Conservation (phyloP, 345 rosid genomes). For the Melastoma malabathricum region DNA sequence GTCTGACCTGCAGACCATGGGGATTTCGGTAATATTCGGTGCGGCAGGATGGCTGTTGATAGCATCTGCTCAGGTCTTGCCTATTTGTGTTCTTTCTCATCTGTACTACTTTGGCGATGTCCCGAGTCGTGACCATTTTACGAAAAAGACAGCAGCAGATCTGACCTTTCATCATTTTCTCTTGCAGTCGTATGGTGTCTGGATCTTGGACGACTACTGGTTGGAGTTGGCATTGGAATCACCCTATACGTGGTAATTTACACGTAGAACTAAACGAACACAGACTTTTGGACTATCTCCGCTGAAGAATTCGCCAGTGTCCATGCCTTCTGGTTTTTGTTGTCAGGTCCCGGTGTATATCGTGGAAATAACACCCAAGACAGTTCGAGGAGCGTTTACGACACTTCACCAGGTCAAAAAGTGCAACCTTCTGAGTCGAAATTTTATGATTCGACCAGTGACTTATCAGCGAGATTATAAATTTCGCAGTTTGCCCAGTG, state of each 20-base stretch:
- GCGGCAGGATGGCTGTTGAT: slow-evolving; percentile 42
- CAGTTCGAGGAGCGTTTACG: slow-evolving; percentile 12
- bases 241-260: slow-evolving; percentile 20
- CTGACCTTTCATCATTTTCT: not conserved
- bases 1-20: slow-evolving; percentile 33
- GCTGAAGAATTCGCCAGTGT: too few relatives aligned
- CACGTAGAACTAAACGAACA: not conserved
- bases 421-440: not conserved
- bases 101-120: not conserved
- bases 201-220: slow-evolving; percentile 21
- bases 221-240: slow-evolving; percentile 24
- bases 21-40: slow-evolving; percentile 32
- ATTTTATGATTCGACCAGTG: not conserved
- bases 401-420: slow-evolving; percentile 10
- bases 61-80: slow-evolving; percentile 23
- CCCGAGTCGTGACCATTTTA: not conserved
- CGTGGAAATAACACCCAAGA: slow-evolving; percentile 15
- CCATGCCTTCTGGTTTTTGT: not conserved
- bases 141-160: not conserved
- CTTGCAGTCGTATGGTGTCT: slow-evolving; percentile 21
- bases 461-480: not conserved
- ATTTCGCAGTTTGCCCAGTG: slow-evolving; percentile 10
- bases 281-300: not conserved
- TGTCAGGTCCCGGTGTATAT: slow-evolving; percentile 13
- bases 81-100: not conserved